Percentiles rank a stretch among this genome's conserved stretches.
Evolutionary conservation across 2,329 filamentous ascomycete species (phyloP).

Genomic region (Juglanconis oblonga): DNA sequence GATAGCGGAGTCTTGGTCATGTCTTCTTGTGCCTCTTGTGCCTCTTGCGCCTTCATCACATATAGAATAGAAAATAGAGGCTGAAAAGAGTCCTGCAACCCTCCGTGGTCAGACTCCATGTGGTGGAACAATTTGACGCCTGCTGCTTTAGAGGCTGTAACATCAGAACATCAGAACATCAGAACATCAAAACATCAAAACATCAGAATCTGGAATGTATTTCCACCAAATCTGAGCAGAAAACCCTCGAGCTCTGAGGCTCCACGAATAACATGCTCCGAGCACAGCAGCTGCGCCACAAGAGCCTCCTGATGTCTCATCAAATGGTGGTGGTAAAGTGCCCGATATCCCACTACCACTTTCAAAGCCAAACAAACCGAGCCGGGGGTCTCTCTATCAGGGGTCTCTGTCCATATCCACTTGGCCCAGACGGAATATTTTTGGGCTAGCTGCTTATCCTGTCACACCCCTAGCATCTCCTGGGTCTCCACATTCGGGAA

Average conservation of each 20-base stretch:
- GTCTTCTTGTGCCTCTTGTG: too few species aligned
- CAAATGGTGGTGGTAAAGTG: too few species aligned
- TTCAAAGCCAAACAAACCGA: too few species aligned
- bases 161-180: too few species aligned
- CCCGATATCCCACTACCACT: too few species aligned
- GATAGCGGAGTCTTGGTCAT: too few species aligned
- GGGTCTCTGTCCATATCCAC: neutral
- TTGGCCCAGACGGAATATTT: slow-evolving; percentile 16
- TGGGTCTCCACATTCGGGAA: slow-evolving; percentile 16
- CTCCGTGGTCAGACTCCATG: slow-evolving; percentile 11
- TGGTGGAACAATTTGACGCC: slow-evolving; percentile 16
- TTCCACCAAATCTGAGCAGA: neutral
- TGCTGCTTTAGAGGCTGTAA: neutral
- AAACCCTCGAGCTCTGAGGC: neutral
- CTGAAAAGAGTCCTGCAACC: too few species aligned
- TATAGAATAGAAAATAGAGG: too few species aligned
- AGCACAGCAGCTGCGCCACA: neutral
- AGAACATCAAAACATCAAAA: too few species aligned
- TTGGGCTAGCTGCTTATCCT: slow-evolving; percentile 16
- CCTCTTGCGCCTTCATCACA: too few species aligned
- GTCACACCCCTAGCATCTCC: slow-evolving; percentile 6
- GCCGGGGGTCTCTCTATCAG: too few species aligned
- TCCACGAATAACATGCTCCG: neutral
- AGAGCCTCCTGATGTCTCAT: neutral
- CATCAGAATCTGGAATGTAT: neutral